A percentile compares a stretch with the other conserved stretches of the same genome.
Conservation (phyloP, 2,329 filamentous ascomycete genomes). For the Colletotrichum incanum region DNA sequence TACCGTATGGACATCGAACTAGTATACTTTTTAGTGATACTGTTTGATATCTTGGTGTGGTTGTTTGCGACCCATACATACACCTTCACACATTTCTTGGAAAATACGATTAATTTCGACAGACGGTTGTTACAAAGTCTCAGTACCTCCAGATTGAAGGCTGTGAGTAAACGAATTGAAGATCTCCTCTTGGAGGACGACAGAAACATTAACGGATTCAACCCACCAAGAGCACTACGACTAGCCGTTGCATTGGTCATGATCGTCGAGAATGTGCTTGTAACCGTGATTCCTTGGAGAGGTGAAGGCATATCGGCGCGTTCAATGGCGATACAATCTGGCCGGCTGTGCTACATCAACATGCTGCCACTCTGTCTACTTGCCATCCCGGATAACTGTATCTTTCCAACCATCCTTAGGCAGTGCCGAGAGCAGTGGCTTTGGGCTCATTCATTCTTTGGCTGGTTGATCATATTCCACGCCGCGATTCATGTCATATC, state of each 20-base stretch:
- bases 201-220: conserved; percentile 3
- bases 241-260: not conserved
- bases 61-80: not conserved
- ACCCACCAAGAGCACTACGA: conserved; percentile 6
- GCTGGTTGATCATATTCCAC: not conserved
- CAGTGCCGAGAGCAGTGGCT: conserved; percentile 6
- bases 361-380: conserved; percentile 6
- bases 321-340: not conserved
- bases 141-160: not conserved
- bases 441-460: conserved; percentile 10
- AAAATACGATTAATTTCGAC: not conserved
- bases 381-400: not conserved
- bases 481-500: not conserved
- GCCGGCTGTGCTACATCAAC: conserved; percentile 5
- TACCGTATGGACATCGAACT: not conserved
- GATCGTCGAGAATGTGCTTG: not conserved
- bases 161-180: not conserved
- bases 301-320: not conserved
- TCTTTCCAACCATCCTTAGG: not conserved
- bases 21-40: conserved; percentile 7
- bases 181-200: not conserved
- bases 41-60: not conserved
- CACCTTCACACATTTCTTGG: conserved; percentile 8
- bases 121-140: not conserved
- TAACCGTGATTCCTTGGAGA: conserved; percentile 7